Conservation (phyloP, 441 rosid genomes). For the Croton setiger region DNA sequence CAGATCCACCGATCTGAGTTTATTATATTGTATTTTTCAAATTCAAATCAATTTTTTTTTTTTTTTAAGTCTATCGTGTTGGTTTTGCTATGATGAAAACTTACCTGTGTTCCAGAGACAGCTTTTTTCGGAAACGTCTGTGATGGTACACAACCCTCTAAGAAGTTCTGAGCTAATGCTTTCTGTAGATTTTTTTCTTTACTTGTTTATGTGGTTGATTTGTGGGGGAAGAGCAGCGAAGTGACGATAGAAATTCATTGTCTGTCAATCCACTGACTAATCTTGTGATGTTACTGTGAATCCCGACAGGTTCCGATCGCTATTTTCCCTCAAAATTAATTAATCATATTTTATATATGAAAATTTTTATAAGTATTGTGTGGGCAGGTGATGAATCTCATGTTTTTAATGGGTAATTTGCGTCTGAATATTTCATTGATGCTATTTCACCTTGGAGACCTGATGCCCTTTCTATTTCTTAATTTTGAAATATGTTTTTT, state of each 20-base stretch:
- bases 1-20: not conserved
- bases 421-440: constrained; percentile 36
- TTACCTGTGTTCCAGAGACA: constrained; percentile 33
- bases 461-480: constrained; percentile 25
- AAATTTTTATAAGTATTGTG: too few species aligned
- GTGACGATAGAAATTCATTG: constrained; percentile 55
- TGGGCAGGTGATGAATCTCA: constrained; percentile 32
- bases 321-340: not conserved
- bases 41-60: not conserved
- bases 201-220: not conserved
- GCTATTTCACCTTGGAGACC: constrained; percentile 46
- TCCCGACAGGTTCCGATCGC: constrained; percentile 76
- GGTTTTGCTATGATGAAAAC: constrained; percentile 32
- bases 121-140: constrained; percentile 17
- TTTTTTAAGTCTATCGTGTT: not conserved
- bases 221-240: constrained; percentile 35
- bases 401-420: constrained; percentile 43
- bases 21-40: not conserved
- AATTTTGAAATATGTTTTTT: too few species aligned
- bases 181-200: not conserved
- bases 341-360: not conserved
- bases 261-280: constrained; percentile 62
- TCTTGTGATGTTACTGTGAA: constrained; percentile 47
- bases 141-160: constrained; percentile 69
- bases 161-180: constrained; percentile 54